Base-by-base conservation (phyloP, 768 basidiomycete genomes). In the Kwoniella botswanensis region DNA sequence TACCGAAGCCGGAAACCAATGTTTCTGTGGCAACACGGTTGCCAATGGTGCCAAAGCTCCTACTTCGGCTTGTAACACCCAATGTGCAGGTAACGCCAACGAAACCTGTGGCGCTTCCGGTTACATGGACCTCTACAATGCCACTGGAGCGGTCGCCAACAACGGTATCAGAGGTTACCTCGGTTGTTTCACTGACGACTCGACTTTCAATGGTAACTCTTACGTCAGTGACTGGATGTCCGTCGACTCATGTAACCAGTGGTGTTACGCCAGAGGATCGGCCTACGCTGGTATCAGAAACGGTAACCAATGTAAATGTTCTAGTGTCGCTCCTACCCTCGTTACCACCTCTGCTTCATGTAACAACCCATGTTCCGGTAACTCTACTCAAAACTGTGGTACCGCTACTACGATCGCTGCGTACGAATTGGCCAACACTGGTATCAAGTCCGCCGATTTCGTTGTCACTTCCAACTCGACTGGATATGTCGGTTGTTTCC, bases 181-280 rank as follows among this genome's bases (percentile, higher is more conserved):
- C 5, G 76, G 76, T 29, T 78, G 76, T 64, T 78, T 61, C 72
- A 66, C 64, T 68, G 76, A 78, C 56, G 54, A 61, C 68, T 18
- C 24, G 29, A 63, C 59, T 13, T 43, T 77, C n/a, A 65, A 63
- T 50, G 60, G 59, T n/a, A 26, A 44, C 44, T 57, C 60, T 10
- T 77, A 68, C 65, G 42, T 42, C 26, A 52, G 50, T 50, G 65
- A 60, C 5, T 68, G 50, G 62, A 73, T 77, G 74, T 61, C 71
- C 22, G 53, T 65, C 52, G 68, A 77, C 42, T 59, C 50, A 41
- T 77, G 76, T 63, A 71, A 54, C 41, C 56, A 61, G 17, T 63
- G 57, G 50, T 77, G 76, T 65, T 35, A 53, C 63, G 63, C 71
- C 13, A 63, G 58, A 46, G 53, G 53, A 26, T 66, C 43, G 62